phyloP scores from a whole-genome alignment of 1,139 yeast species.

The Debaryomycetaceae sp. region DNA sequence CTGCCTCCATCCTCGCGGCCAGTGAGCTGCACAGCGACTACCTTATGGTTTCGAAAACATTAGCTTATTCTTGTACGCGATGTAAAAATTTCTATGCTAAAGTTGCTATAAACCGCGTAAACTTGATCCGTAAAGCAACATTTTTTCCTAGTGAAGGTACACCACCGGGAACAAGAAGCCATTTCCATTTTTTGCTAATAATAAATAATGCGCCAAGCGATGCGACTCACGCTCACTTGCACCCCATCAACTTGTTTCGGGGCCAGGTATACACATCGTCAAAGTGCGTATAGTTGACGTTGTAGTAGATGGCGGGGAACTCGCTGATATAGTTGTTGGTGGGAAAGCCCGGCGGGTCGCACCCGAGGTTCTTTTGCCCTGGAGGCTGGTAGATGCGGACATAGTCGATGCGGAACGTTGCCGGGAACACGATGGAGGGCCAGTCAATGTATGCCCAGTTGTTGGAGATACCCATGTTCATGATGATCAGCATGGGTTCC shows the following conservation, averaged over 20 bases:
- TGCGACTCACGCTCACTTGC: constrained; percentile 1
- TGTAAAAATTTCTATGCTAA: too few species aligned
- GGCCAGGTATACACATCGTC: constrained; percentile 44
- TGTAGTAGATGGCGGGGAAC: constrained; percentile 52
- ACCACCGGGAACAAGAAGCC: too few species aligned
- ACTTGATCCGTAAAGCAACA: too few species aligned
- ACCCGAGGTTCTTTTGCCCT: constrained; percentile 38
- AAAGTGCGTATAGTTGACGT: constrained; percentile 60
- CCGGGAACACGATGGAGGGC: constrained; percentile 60
- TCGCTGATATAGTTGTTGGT: constrained; percentile 60
- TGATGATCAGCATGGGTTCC: constrained; percentile 76
- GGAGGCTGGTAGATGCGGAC: constrained; percentile 72
- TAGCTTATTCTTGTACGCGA: too few species aligned
- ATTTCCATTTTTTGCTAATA: too few species aligned
- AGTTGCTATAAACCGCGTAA: too few species aligned
- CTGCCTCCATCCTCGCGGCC: too few species aligned
- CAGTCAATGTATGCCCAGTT: constrained; percentile 81
- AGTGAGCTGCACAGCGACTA: too few species aligned
- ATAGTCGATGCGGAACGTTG: constrained; percentile 56
- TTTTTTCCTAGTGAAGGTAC: too few species aligned
- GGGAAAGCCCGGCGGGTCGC: constrained; percentile 70
- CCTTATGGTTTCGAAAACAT: too few species aligned
- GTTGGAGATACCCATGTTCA: constrained; percentile 72
- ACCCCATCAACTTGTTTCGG: constrained; percentile 25
- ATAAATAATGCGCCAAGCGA: too few species aligned